Base-by-base conservation (phyloP, 2,329 filamentous ascomycete genomes). In the Hortaea werneckii region DNA sequence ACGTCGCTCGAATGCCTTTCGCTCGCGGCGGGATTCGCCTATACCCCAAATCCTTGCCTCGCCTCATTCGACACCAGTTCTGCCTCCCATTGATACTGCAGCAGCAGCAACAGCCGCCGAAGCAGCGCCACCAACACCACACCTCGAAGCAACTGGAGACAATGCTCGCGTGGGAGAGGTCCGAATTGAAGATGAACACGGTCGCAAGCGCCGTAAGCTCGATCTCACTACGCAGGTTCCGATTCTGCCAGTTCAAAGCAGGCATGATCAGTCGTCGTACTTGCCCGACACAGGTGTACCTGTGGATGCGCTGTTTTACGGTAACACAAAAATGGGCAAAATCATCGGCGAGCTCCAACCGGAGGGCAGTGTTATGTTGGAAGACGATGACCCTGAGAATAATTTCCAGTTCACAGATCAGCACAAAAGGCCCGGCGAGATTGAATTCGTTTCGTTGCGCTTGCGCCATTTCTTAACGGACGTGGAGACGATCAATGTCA, bases 261-360 rank as follows among this genome's bases (percentile, higher is more conserved):
- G 11, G 13, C 32, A 9, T 35, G 44, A 41, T 6, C 37, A 44
- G 27, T 35, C 29, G 8, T 41, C 45, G 20, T 58, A 50, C 34
- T 44, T 64, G 7, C 50, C 48, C 6, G 49, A 55, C 9, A 29
- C 42, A 0, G 52, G 47, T 10, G 20, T 59, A 9, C 45, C 59
- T 1, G 44, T 66, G 2, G 60, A 67, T 38, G 45, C 56, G 5
- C 27, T 67, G 2, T 67, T 68, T 53, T 67, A 60, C 42, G 59
- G 59, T 29, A 43, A 48, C 2, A 62, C 58, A 9, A 12, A 28
- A 3, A 34, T 63, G 6, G 59, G 60, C 26, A 26, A 53, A 28
- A 51, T 56, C 20, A 50, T 62, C 13, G 34, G 44, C 6, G 35
- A 50, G 8, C 40, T 50, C 6, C 30, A 37, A 6, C 44, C 47